phyloP scores from a whole-genome alignment of 305 asterid genomes.

The Petunia hybrid region DNA sequence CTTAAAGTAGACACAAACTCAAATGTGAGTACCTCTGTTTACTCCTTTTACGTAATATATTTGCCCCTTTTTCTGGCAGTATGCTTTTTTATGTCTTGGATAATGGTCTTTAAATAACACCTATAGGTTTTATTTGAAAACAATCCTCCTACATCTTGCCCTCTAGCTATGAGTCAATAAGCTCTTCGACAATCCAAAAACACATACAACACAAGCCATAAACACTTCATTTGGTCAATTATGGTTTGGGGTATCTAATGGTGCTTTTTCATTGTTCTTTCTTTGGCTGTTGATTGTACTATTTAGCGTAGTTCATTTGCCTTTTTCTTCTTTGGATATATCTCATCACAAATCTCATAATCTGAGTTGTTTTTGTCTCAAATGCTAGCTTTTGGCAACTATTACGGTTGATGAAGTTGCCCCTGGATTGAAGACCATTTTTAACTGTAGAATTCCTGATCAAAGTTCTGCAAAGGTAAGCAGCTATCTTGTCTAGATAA shows the following conservation, averaged over 20 bases:
- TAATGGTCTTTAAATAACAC: background rate
- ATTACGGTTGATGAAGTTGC: slow-evolving; percentile 62
- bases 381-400: slow-evolving; percentile 58
- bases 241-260: background rate
- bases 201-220: background rate
- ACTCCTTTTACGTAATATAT: slow-evolving; percentile 15
- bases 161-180: background rate
- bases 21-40: slow-evolving; percentile 43
- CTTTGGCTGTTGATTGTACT: background rate
- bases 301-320: background rate
- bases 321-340: background rate
- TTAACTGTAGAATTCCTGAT: slow-evolving; percentile 66
- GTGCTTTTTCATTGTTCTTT: background rate
- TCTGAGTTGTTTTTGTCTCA: slow-evolving; percentile 6
- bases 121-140: background rate
- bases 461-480: slow-evolving; percentile 76
- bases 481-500: background rate
- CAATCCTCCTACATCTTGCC: background rate
- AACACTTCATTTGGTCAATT: slow-evolving; percentile 17
- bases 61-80: background rate
- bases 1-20: slow-evolving; percentile 67
- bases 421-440: slow-evolving; percentile 71
- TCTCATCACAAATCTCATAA: background rate
- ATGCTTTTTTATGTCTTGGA: background rate
- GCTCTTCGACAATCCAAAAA: background rate